Conservation (phyloP, 352 stramenopile species). For the Globisporangium abappressorium region DNA sequence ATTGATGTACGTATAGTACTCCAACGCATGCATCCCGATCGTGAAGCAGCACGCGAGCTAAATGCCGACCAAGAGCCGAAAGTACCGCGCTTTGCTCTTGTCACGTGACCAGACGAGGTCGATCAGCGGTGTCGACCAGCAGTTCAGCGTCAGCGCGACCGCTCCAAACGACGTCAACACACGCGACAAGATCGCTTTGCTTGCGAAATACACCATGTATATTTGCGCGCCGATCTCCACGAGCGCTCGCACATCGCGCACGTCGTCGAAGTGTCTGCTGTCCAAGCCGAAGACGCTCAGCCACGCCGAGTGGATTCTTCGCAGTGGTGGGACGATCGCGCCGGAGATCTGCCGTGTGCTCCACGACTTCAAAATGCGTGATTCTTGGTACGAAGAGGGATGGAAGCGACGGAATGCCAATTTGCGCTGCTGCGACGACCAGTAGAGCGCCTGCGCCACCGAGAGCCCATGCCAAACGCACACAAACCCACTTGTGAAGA, state of each 20-base stretch:
- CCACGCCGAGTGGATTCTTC: neutral
- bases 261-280: neutral
- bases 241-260: constrained; percentile 1
- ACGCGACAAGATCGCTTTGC: neutral
- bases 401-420: neutral
- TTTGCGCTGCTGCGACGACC: neutral
- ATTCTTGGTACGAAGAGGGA: neutral
- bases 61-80: neutral
- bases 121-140: constrained; percentile 3
- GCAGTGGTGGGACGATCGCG: neutral
- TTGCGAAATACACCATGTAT: constrained; percentile 2
- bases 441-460: neutral
- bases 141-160: neutral
- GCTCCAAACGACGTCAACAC: neutral
- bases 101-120: neutral
- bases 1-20: constrained; percentile 2
- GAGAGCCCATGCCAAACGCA: neutral
- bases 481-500: neutral
- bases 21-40: neutral
- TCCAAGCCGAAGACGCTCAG: constrained; percentile 1
- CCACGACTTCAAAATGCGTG: neutral
- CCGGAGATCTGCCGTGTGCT: neutral
- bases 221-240: constrained; percentile 6
- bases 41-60: constrained; percentile 11
- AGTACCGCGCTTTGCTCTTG: neutral